phyloP scores from a whole-genome alignment of 1,139 yeast species.

The Yamadazyma pseudoaaseri region DNA sequence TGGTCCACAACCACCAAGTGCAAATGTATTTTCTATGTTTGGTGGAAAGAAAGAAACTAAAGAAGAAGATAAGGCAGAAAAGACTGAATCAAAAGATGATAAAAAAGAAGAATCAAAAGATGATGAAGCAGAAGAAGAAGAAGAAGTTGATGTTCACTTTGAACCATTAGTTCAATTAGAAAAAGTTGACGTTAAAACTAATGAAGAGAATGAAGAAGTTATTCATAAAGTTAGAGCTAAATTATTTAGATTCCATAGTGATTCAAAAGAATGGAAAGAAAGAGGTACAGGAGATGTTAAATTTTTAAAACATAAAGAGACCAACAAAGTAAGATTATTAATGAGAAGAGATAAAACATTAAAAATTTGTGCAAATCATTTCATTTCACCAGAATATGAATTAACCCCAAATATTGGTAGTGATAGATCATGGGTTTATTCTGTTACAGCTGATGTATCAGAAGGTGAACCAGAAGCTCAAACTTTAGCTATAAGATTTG shows the following conservation, averaged over 20 bases:
- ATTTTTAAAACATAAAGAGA: constrained; percentile 82
- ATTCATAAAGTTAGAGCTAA: constrained; percentile 90
- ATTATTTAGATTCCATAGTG: constrained; percentile 83
- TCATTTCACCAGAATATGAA: constrained; percentile 78
- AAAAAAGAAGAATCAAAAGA: constrained; percentile 34
- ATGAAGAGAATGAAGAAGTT: constrained; percentile 94
- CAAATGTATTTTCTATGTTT: constrained; percentile 86
- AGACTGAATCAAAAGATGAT: constrained; percentile 27
- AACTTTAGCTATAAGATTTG: constrained; percentile 95
- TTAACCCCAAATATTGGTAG: constrained; percentile 94
- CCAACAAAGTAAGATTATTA: constrained; percentile 80
- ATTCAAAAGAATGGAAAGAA: constrained; percentile 96
- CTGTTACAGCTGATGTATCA: constrained; percentile 89
- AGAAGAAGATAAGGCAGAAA: constrained; percentile 44
- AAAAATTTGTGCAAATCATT: constrained; percentile 97
- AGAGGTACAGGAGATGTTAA: constrained; percentile 99
- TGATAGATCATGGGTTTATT: constrained; percentile 98
- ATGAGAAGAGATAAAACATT: constrained; percentile 99
- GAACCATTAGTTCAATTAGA: constrained; percentile 95
- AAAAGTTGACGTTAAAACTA: constrained; percentile 88
- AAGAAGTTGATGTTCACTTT: constrained; percentile 91
- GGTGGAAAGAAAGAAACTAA: constrained; percentile 75
- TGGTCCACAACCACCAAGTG: constrained; percentile 55
- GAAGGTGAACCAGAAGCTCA: constrained; percentile 97
- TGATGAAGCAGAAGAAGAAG: constrained; percentile 72